phyloP scores from a whole-genome alignment of 169 alveolate genomes.

The Eimeria maxima region DNA sequence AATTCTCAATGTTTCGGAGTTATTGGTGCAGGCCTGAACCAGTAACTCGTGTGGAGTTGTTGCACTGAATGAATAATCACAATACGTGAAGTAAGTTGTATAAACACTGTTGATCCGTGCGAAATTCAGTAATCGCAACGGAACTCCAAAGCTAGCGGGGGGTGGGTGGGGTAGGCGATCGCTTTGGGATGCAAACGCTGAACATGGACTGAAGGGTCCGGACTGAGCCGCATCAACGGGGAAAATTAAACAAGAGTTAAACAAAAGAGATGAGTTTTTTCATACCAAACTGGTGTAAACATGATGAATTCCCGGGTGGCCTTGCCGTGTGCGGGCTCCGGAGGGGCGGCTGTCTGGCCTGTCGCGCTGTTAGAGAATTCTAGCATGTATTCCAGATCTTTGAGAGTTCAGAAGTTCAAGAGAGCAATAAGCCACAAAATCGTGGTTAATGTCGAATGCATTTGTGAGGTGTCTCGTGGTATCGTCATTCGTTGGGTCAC shows the following conservation, averaged over 20 bases:
- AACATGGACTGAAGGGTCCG: neutral
- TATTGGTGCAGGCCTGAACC: neutral
- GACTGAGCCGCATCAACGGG: neutral
- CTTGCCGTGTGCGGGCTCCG: neutral
- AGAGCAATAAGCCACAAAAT: neutral
- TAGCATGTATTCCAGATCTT: too few relatives aligned
- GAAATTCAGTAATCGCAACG: neutral
- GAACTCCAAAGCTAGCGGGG: neutral
- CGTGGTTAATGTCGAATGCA: neutral
- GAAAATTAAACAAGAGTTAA: neutral
- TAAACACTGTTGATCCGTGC: neutral
- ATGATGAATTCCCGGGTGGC: neutral
- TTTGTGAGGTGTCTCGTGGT: neutral
- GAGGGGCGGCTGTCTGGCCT: too few relatives aligned
- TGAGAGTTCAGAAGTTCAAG: neutral
- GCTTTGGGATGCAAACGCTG: neutral
- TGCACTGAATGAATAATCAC: neutral
- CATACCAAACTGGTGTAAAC: neutral
- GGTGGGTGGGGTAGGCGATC: neutral
- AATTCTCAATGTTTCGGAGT: neutral
- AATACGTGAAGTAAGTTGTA: neutral
- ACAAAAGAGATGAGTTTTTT: neutral
- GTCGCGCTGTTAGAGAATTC: too few relatives aligned
- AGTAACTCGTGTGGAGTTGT: neutral
- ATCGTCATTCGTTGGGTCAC: neutral